Evolutionary conservation across 768 basidiomycete genomes (phyloP), one percentile per base, ranked within the genome.

Genomic region (Lentinula sp.): DNA sequence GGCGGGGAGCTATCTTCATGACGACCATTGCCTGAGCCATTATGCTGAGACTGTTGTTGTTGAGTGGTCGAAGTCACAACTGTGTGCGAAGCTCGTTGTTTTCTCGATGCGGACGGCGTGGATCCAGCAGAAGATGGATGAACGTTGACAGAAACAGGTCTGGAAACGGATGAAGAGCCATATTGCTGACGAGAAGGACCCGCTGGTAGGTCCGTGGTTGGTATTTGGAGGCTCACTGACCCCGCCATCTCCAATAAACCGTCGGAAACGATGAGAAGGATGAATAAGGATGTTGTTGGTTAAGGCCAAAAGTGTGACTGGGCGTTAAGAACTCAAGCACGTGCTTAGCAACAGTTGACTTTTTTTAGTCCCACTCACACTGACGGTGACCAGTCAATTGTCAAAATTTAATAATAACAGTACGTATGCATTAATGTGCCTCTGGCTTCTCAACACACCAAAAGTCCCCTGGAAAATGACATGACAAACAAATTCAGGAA

Each of bases 31-130:
- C 72, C 66, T 35, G 67, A 64, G 43, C 68, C 68, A 45, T 72
- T 70, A n/a, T 59, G 61, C n/a, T 67, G 70, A 3, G 65, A 66
- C 42, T 72, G 64, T 60, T 76, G 64, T 60, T 76, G 73, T 43
- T 78, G 76, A n/a, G 68, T 68, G 10, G 78, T 73, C 0, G 82
- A 71, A 8, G 87, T 85, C 45, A 84, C 79, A 57, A 89, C 85
- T 28, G 81, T 81, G 67, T 91, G 90, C 1, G 90, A 91, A 6
- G 90, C 88, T 54, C 90, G 83, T 69, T 88, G 84, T 66, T 83
- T 84, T 43, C 84, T 80, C 49, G 79, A 71, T 0, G 79, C 67
- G 1, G 78, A 72, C 23, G 70, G 67, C 23, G 69, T 64, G 18
- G 79, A 70, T 43, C 77, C 63, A 6, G 74, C 74, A 2, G 83